Base-by-base conservation (phyloP, 768 basidiomycete genomes). In the Termitomyces sp. region DNA sequence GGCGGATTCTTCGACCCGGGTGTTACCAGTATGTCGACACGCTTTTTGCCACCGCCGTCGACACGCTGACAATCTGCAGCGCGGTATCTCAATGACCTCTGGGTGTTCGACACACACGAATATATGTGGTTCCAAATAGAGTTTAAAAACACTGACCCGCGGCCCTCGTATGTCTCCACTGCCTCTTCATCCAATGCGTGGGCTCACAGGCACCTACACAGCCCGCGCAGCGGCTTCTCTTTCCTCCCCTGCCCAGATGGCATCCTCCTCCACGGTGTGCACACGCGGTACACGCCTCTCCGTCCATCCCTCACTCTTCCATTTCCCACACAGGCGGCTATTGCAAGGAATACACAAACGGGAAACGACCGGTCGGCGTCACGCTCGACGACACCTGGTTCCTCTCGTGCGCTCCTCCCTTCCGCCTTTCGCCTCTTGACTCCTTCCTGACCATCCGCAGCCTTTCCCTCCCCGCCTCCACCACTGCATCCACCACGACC, bases 1-100 rank as follows among this genome's bases (percentile, higher is more conserved):
- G 94, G 93, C 5, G 94, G 93, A 1, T 95, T 95, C 69, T 88
- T 91, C 61, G 92, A 95, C 66, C 88, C 90, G 2, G 93, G 94
- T 2, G 74, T 90, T 48, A 84, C 83, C 45, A 95, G 90, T 91
- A 64, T 49, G 82, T 60, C 32, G 9, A 42, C 18, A 10, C 40
- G n/a, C 40, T 42, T n/a, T n/a, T 9, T 7, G 18, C 8, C 40
- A 18, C 18, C n/a, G 38, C 16, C n/a, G 43, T 20, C 9, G 20
- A 24, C 20, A 22, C 12, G 43, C 22, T 44, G 20, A 13, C 24
- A 35, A 0, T 36, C 2, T 20, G 32, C 40, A 42, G 40, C 40
- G 40, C 40, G 40, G 40, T 42, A 42, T 67, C 73, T 92, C 20
- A 88, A 88, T 48, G 92, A 94, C 8, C n/a, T 42, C 6, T 42